phyloP scores from a whole-genome alignment of 1,139 yeast genomes.

The Hyphopichia buzzinii region DNA sequence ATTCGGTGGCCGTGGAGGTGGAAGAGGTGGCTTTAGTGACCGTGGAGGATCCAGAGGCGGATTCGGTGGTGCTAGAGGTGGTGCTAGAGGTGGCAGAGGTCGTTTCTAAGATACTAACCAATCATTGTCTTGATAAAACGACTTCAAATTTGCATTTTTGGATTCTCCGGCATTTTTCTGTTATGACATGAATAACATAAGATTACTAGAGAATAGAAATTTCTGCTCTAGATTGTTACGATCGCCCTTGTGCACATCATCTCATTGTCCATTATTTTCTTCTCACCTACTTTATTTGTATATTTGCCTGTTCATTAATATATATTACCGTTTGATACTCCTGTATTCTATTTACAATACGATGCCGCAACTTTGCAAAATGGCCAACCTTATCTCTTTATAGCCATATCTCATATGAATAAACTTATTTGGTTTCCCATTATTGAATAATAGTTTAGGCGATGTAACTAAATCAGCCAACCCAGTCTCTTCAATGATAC shows the following conservation, averaged over 20 bases:
- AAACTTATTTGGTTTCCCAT: slow-evolving; percentile 23
- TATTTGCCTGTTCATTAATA: not conserved
- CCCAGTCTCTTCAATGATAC: slow-evolving; percentile 21
- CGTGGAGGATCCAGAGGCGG: slow-evolving; percentile 29
- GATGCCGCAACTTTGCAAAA: slow-evolving; percentile 33
- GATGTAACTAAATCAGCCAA: slow-evolving; percentile 22
- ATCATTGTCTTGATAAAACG: not conserved
- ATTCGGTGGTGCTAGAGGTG: slow-evolving; percentile 43
- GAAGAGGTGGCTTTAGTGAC: slow-evolving; percentile 44
- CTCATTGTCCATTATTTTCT: not conserved
- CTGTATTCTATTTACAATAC: not conserved
- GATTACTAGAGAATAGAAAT: not conserved
- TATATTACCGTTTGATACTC: not conserved
- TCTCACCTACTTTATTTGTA: not conserved
- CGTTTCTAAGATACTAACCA: slow-evolving; percentile 24
- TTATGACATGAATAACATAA: not conserved
- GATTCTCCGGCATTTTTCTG: not conserved
- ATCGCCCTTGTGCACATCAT: slow-evolving; percentile 1
- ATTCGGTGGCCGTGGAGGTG: slow-evolving; percentile 34
- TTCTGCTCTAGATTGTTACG: not conserved
- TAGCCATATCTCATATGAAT: slow-evolving; percentile 29
- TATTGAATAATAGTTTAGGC: slow-evolving; percentile 36
- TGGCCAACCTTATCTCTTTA: slow-evolving; percentile 33
- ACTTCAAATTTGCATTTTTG: not conserved
- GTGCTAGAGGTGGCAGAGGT: slow-evolving; percentile 45